phyloP scores from a whole-genome alignment of 768 basidiomycete species.

The Leccinum rimulosum region DNA sequence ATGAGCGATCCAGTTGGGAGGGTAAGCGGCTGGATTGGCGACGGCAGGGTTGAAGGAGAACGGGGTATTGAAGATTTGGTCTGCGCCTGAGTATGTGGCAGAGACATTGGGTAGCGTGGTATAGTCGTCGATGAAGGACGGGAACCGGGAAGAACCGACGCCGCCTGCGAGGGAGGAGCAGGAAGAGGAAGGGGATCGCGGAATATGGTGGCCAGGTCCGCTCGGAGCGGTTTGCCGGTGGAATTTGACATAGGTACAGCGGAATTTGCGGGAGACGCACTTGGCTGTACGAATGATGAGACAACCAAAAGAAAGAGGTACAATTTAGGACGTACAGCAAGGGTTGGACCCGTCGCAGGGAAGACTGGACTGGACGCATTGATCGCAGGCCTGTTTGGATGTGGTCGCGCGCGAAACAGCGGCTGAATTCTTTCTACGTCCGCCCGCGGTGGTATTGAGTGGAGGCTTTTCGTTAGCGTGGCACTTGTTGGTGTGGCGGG shows the following conservation, averaged over 20 bases:
- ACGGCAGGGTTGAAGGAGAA: conserved; percentile 30
- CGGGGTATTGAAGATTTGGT: conserved; percentile 31
- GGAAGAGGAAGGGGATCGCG: conserved; percentile 33
- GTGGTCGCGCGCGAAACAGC: conserved; percentile 72
- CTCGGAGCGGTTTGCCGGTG: conserved; percentile 78
- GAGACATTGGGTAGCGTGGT: conserved; percentile 31
- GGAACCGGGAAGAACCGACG: conserved; percentile 21
- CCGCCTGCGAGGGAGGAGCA: conserved; percentile 17
- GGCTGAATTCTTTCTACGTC: conserved; percentile 62
- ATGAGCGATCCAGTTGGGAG: conserved; percentile 14
- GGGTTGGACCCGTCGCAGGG: conserved; percentile 81
- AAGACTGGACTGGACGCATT: conserved; percentile 71
- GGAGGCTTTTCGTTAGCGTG: conserved; percentile 70
- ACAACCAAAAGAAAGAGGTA: background rate
- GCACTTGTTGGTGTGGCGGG: conserved; percentile 85
- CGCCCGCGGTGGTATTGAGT: conserved; percentile 33
- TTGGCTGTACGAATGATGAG: conserved; percentile 47
- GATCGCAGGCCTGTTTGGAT: conserved; percentile 82
- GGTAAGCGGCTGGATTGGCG: conserved; percentile 11
- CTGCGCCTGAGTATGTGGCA: conserved; percentile 17
- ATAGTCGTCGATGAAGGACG: conserved; percentile 41
- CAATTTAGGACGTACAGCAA: conserved; percentile 51
- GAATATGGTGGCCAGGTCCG: conserved; percentile 62
- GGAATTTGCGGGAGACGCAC: conserved; percentile 65
- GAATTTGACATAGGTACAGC: conserved; percentile 81